Conservation (phyloP, 768 basidiomycete species). For the Chalciporus chontae region DNA sequence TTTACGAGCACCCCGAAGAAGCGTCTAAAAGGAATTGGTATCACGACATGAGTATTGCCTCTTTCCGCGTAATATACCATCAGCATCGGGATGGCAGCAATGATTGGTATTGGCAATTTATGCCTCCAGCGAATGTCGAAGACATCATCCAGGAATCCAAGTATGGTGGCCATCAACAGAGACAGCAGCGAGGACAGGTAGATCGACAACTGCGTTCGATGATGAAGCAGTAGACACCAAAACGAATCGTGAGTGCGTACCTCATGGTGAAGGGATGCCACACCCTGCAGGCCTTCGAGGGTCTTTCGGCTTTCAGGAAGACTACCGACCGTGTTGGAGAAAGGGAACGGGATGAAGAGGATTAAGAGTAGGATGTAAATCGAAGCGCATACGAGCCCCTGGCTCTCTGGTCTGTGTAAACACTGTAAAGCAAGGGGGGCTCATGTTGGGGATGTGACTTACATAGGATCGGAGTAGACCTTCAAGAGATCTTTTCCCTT, state of each 20-base stretch:
- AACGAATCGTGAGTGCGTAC: conserved; percentile 36
- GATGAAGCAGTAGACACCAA: background rate
- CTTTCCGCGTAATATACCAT: conserved; percentile 96
- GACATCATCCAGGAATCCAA: conserved; percentile 95
- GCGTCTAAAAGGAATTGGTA: conserved; percentile 77
- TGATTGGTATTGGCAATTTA: conserved; percentile 94
- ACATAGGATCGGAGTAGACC: conserved; percentile 70
- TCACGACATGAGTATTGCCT: conserved; percentile 90
- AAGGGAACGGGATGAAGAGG: conserved; percentile 94
- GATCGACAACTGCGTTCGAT: conserved; percentile 63
- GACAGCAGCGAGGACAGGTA: conserved; percentile 94
- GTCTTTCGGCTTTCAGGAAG: conserved; percentile 40
- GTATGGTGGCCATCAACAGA: conserved; percentile 84
- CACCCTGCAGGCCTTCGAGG: conserved; percentile 42
- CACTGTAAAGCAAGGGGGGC: background rate
- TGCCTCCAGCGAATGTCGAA: conserved; percentile 99
- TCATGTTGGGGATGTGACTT: conserved; percentile 21
- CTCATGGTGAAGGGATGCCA: conserved; percentile 71
- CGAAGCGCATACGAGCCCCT: conserved; percentile 86
- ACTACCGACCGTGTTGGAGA: conserved; percentile 64
- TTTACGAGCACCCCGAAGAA: conserved; percentile 80
- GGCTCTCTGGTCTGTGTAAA: conserved; percentile 80
- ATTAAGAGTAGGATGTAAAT: conserved; percentile 86
- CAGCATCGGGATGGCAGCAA: conserved; percentile 90
- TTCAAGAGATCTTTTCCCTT: conserved; percentile 89